Evolutionary conservation across 2,329 filamentous ascomycete species (phyloP), one percentile per base, ranked within the genome.

Genomic region (Ophiostoma montium): DNA sequence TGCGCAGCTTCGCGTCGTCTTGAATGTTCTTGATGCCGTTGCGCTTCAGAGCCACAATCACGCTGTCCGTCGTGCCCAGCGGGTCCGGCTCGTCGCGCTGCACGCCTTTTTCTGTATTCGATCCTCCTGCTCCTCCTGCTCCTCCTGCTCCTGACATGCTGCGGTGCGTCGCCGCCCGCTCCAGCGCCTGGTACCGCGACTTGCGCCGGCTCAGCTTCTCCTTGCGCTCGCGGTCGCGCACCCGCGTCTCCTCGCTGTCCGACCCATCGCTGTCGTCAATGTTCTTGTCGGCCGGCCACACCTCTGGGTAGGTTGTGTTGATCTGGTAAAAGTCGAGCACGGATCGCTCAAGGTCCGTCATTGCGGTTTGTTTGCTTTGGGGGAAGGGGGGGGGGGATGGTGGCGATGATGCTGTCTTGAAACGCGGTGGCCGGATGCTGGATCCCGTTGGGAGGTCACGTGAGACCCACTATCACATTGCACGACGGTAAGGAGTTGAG

Each of bases 1-100:
- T 95, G 84, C 46, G 79, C 57, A 94, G 66, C 58, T 81, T 78
- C 48, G 77, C 67, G 60, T 96, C 88, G 58, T 95, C 87, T 61
- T 95, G 86, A 13, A 95, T 36, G 74, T 30, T 49, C 0, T 84
- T 80, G 38, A 95, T 64, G 2, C 88, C 88, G 54, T 84, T 71
- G 55, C 82, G 76, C 60, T 83, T 82, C 58, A 98, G 67, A 35
- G 86, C 78, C 57, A 82, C 75, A 48, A 95, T 80, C 8, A 98
- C 89, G 61, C 87, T 95, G 50, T 90, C 84, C 1, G 83, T 81
- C 47, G 80, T 80, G n/a, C 92, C 92, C 48, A 98, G 66, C 5
- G 92, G 88, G 66, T 98, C 92, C 2, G 86, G 78, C 64, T 98
- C 94, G 62, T 98, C 92, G 61, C 84, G 84, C 61, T 92, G 86